These are phyloP conservation scores for Colletotrichum sp. DNA, from an alignment of 2,329 filamentous ascomycete species.

Conservation along the genomic window DNA sequence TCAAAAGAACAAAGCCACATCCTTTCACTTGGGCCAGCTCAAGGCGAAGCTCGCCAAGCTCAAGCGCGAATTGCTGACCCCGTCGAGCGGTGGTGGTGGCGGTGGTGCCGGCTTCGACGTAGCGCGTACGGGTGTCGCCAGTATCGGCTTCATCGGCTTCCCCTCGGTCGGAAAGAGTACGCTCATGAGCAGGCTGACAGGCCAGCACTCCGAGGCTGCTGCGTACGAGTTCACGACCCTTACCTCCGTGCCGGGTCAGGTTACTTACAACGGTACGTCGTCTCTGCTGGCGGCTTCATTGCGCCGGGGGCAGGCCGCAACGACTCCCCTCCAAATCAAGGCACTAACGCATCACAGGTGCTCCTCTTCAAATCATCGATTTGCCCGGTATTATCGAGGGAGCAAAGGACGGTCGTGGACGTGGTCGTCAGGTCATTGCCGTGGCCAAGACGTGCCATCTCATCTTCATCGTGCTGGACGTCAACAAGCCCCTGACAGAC, in stretches of 20 bases:
- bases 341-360: slow-evolving; percentile 53
- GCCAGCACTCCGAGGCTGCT: slow-evolving; percentile 95
- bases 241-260: slow-evolving; percentile 95
- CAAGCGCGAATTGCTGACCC: slow-evolving; percentile 93
- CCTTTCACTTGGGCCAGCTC: slow-evolving; percentile 91
- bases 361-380: slow-evolving; percentile 98
- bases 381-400: slow-evolving; percentile 98
- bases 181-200: slow-evolving; percentile 91
- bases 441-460: slow-evolving; percentile 98
- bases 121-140: slow-evolving; percentile 94
- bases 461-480: slow-evolving; percentile 97
- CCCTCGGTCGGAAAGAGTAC: slow-evolving; percentile 99
- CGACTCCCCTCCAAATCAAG: not conserved
- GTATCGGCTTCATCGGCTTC: slow-evolving; percentile 97
- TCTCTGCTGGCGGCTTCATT: not conserved
- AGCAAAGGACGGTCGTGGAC: slow-evolving; percentile 96
- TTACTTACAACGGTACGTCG: slow-evolving; percentile 80
- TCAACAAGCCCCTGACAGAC: slow-evolving; percentile 97
- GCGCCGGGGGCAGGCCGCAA: not conserved
- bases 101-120: slow-evolving; percentile 94
- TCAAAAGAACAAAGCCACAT: slow-evolving; percentile 97
- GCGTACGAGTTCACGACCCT: slow-evolving; percentile 99
- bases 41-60: slow-evolving; percentile 99
- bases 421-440: slow-evolving; percentile 97
- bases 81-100: slow-evolving; percentile 81